Base-by-base conservation (phyloP, 495 filamentous ascomycete species). In the Hypoxylon cercidicola region DNA sequence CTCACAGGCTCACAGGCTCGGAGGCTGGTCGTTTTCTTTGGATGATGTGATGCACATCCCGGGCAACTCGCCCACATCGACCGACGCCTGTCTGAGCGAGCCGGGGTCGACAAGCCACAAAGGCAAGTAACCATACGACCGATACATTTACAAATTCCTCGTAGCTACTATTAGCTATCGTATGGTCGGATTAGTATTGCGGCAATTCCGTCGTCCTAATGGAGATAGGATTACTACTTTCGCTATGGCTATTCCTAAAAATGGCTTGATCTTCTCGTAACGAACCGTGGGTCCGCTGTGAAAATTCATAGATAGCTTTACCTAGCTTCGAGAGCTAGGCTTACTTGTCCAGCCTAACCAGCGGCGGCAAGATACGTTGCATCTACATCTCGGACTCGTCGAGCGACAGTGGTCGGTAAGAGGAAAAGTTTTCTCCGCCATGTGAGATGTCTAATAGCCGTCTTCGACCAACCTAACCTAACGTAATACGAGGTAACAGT, bases 401-500 rank as follows among this genome's bases (percentile, higher is more conserved):
- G n/a, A 58, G 34, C 21, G 40, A 45, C 21, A 56, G 25, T 3
- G 25, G 51, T 44, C 53, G 21, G 20, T 37, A 30, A 35, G 28
- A 49, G 15, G 53, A 20, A 32, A 41, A 53, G 12, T 19, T 58
- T n/a, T 52, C 19, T 15, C 51, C 15, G 43, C 47, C 43, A 41
- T 41, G 55, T 52, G 45, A 32, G 44, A 55, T 48, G 23, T 19
- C 47, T 19, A 49, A 58, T 43, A 48, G 61, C 54, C 48, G 32
- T 52, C 28, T n/a, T 21, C 7, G 7, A 28, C 25, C 25, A n/a
- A n/a, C 62, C 19, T 46, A 44, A 21, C n/a, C 15, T 46, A 39
- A 60, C 37, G 59, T 64, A 51, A 63, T 63, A 68, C 65, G 65
- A 68, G 59, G 58, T 62, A 63, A 63, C 65, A 60, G 54, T 56